Evolutionary conservation across 345 rosid genomes (phyloP).

Genomic region (Cardamine chenopodiifolia): DNA sequence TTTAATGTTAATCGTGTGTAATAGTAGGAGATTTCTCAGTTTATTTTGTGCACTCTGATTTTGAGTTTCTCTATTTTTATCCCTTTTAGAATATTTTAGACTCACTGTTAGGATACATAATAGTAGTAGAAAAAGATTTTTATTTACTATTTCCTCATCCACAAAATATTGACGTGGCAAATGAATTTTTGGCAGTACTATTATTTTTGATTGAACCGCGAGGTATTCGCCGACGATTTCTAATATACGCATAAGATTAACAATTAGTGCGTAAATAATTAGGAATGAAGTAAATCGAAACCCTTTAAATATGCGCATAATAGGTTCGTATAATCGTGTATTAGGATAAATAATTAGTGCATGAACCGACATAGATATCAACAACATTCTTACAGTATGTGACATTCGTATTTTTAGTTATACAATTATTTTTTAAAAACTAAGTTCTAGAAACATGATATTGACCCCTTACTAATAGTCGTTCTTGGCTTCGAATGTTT

Average conservation of each 20-base stretch:
- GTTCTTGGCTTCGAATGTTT: not conserved
- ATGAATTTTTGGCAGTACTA: not conserved
- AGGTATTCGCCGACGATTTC: slow-evolving; percentile 37
- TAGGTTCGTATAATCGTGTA: slow-evolving; percentile 14
- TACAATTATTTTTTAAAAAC: not conserved
- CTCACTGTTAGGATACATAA: not conserved
- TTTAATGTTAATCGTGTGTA: slow-evolving; percentile 22
- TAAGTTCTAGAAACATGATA: slow-evolving; percentile 29
- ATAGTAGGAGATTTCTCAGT: slow-evolving; percentile 1
- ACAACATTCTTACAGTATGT: slow-evolving; percentile 38
- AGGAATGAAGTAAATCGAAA: too few relatives aligned
- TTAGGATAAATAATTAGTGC: slow-evolving; percentile 32
- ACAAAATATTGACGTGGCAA: slow-evolving; percentile 10
- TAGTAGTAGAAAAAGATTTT: not conserved
- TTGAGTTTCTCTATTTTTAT: not conserved
- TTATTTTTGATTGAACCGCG: slow-evolving; percentile 5
- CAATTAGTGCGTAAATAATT: too few relatives aligned
- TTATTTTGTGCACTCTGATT: slow-evolving; percentile 5
- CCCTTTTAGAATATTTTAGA: not conserved
- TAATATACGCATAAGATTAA: too few relatives aligned
- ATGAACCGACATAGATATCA: slow-evolving; percentile 35
- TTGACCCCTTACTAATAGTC: slow-evolving; percentile 22
- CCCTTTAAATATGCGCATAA: slow-evolving; percentile 5
- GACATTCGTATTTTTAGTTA: slow-evolving; percentile 24
- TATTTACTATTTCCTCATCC: slow-evolving; percentile 13